Percentiles rank a stretch among this genome's conserved stretches.
Evolutionary conservation across 2,329 filamentous ascomycete species (phyloP).

Genomic region (Clonostachys sp.): DNA sequence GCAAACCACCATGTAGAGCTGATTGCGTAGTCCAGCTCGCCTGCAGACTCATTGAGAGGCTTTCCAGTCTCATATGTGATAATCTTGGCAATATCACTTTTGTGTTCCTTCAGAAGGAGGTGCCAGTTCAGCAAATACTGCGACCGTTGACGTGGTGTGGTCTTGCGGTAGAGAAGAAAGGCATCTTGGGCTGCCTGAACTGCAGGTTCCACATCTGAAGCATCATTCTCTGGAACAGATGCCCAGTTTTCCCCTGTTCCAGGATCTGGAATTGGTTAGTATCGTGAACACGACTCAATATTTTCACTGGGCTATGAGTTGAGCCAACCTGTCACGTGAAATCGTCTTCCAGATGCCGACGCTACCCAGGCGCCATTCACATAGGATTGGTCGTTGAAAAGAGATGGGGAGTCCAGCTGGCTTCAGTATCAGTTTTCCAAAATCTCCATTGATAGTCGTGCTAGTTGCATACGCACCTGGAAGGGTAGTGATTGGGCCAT

Average conservation of each 20-base stretch:
- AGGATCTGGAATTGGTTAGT: conserved; percentile 28
- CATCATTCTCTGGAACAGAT: conserved; percentile 39
- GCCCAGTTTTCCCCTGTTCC: conserved; percentile 45
- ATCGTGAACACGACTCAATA: no score
- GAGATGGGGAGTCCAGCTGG: background rate
- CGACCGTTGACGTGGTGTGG: conserved; percentile 25
- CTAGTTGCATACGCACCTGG: background rate
- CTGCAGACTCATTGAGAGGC: conserved; percentile 45
- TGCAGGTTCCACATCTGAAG: conserved; percentile 29
- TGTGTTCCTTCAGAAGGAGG: conserved; percentile 28
- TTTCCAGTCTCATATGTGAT: conserved; percentile 50
- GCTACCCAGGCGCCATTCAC: background rate
- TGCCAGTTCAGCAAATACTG: conserved; percentile 32
- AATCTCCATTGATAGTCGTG: no score
- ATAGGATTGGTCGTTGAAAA: background rate
- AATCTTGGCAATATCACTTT: conserved; percentile 29
- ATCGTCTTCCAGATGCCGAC: background rate
- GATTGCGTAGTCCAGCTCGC: conserved; percentile 50
- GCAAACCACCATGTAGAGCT: conserved; percentile 54
- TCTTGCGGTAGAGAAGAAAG: conserved; percentile 29
- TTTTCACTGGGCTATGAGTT: no score
- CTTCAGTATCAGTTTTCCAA: no score
- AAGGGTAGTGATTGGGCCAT: background rate
- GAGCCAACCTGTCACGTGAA: background rate
- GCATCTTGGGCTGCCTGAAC: conserved; percentile 26